Percentiles rank a stretch among this genome's conserved stretches.
Conservation (phyloP, 2,329 filamentous ascomycete species). For the Septoria linicola region DNA sequence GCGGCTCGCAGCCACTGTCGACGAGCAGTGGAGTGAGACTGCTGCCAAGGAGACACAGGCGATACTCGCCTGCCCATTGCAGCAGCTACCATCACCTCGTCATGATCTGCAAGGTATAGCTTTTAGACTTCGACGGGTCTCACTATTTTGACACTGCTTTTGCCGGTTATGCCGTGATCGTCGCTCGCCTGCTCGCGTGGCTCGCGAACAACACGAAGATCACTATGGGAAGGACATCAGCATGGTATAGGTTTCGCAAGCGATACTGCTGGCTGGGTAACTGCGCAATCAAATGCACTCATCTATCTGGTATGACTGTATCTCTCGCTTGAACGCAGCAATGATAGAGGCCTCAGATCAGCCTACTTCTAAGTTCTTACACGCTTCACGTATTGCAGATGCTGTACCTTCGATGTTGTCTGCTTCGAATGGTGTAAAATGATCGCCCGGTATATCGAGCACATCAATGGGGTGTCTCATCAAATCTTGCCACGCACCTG, state of each 20-base stretch:
- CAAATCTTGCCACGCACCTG: constrained; percentile 7
- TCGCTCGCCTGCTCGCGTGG: not conserved
- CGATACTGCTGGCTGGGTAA: too few species aligned
- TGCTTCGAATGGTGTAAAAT: constrained; percentile 14
- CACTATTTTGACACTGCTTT: not conserved
- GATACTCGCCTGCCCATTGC: not conserved
- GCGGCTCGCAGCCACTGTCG: too few species aligned
- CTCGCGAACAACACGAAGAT: not conserved
- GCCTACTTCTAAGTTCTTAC: constrained; percentile 4
- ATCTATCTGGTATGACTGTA: too few species aligned
- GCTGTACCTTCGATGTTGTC: constrained; percentile 12
- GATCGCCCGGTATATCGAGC: constrained; percentile 17
- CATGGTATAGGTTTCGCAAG: too few species aligned
- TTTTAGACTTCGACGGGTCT: not conserved
- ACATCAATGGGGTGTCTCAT: constrained; percentile 2
- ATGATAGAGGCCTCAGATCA: not conserved
- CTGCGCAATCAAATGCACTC: too few species aligned
- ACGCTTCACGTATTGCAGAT: constrained; percentile 4
- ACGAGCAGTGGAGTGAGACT: not conserved
- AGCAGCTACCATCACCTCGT: constrained; percentile 1
- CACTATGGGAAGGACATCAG: too few species aligned
- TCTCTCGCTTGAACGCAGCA: too few species aligned
- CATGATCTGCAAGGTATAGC: constrained; percentile 3
- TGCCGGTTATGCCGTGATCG: constrained; percentile 8
- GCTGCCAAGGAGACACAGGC: not conserved